Evolutionary conservation across 1,139 yeast species (phyloP).

Genomic region (Suhomyces kunorum): DNA sequence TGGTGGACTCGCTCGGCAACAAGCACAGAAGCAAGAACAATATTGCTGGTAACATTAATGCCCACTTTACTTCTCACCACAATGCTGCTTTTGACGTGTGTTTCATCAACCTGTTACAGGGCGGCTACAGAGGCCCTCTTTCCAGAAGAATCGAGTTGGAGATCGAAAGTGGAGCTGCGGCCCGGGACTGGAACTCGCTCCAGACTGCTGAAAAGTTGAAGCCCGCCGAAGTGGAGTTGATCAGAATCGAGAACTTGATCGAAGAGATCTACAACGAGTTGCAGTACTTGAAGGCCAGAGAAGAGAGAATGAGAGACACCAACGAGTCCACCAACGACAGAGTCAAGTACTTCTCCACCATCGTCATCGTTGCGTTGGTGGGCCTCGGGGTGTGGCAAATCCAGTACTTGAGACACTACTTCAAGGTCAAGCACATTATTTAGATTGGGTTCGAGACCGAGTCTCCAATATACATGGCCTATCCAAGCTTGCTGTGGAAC

Average conservation of each 20-base stretch:
- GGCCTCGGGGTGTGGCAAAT: slow-evolving; percentile 91
- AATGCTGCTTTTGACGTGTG: slow-evolving; percentile 90
- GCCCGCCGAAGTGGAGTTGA: slow-evolving; percentile 87
- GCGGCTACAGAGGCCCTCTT: slow-evolving; percentile 27
- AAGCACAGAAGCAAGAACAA: slow-evolving; percentile 68
- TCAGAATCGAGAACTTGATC: slow-evolving; percentile 79
- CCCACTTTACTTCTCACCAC: slow-evolving; percentile 82
- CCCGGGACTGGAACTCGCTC: slow-evolving; percentile 95
- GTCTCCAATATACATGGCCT: slow-evolving; percentile 2
- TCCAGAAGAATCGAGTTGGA: slow-evolving; percentile 79
- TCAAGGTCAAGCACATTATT: slow-evolving; percentile 91
- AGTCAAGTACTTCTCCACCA: slow-evolving; percentile 80
- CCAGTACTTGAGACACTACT: slow-evolving; percentile 85
- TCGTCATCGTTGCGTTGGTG: slow-evolving; percentile 66
- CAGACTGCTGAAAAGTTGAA: slow-evolving; percentile 91
- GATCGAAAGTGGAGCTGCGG: slow-evolving; percentile 93
- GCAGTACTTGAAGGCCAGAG: slow-evolving; percentile 82
- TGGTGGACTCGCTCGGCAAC: slow-evolving; percentile 68
- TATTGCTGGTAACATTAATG: slow-evolving; percentile 62
- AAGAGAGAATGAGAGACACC: slow-evolving; percentile 90
- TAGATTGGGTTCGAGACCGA: slow-evolving; percentile 29
- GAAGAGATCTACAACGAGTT: slow-evolving; percentile 77
- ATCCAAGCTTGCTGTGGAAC: slow-evolving; percentile 1
- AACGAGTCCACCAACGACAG: slow-evolving; percentile 90
- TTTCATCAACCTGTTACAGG: slow-evolving; percentile 65